Base-by-base conservation (phyloP, 768 basidiomycete genomes). In the Sarcodon aspratus region DNA sequence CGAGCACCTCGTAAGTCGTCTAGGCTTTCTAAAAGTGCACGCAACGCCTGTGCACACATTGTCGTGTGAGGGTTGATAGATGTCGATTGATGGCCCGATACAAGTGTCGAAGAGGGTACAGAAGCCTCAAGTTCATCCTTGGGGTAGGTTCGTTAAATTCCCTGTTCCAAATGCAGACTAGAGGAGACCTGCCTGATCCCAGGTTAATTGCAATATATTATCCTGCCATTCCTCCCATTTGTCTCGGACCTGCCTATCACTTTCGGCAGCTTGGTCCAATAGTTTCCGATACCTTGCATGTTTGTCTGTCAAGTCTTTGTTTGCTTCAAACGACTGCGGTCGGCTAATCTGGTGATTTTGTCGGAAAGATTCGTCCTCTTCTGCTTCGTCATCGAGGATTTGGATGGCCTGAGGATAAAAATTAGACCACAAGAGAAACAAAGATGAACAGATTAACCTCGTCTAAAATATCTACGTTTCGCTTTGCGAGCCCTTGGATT, bases 181-280 rank as follows among this genome's bases (percentile, higher is more conserved):
- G 7, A 33, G 44, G 6, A 32, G 34, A 45, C 55, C 43, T 55
- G 76, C 79, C 63, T 76, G 80, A 61, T 79, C 80, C 70, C 78
- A 76, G 2, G 79, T 82, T 36, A 99, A 69, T 44, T 85, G 73
- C 11, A 66, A 64, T 38, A 99, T 82, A 42, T 72, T 73, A 11
- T 72, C 70, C 57, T 85, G 83, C 91, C 91, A 95, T 57, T 93
- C 79, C 36, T 82, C 82, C 87, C 90, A 96, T 63, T 96, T 93
- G 52, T 75, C 69, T 15, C 81, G 68, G 1, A 97, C 85, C 2
- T 77, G 69, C 32, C 73, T 78, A 58, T 98, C 92, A 58, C 88
- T 91, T 33, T 73, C 74, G 0, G 69, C 66, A 0, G 93, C 95
- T 51, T 85, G 76, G 0, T 68, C 68, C 3, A 98, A 69, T 13